These are phyloP conservation scores for Aspergillus puulaauensis DNA, from an alignment of 2,329 filamentous ascomycete species.

Conservation along the genomic window DNA sequence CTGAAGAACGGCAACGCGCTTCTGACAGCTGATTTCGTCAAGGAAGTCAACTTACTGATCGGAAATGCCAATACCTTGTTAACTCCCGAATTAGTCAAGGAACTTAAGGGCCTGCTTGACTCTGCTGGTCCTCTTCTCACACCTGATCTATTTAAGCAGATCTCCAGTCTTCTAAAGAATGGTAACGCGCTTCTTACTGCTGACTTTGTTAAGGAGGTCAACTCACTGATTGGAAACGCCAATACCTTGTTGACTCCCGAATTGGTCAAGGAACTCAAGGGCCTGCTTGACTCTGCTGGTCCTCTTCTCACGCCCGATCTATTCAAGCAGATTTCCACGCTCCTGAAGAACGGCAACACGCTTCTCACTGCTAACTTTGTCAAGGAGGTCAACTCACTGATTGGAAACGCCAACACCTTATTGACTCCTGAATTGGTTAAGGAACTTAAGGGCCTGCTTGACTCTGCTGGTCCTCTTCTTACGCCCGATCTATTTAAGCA, in stretches of 20 bases:
- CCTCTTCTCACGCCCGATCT: constrained; percentile 21
- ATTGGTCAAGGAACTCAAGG: constrained; percentile 25
- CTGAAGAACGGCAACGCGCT: constrained; percentile 29
- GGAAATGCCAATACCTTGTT: constrained; percentile 19
- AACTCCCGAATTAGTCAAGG: constrained; percentile 22
- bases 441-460: constrained; percentile 25
- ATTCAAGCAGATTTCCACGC: constrained; percentile 30
- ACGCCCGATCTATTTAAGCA: constrained; percentile 19
- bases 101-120: constrained; percentile 24
- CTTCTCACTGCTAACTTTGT: constrained; percentile 27
- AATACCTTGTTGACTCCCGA: constrained; percentile 26
- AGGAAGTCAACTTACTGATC: constrained; percentile 20
- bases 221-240: constrained; percentile 28
- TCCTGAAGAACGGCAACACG: constrained; percentile 29
- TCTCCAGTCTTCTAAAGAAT: constrained; percentile 17
- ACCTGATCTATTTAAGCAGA: constrained; percentile 16
- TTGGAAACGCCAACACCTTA: constrained; percentile 26
- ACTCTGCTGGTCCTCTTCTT: constrained; percentile 15
- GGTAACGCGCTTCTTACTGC: constrained; percentile 21
- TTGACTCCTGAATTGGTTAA: constrained; percentile 20
- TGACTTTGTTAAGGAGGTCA: constrained; percentile 29
- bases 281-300: constrained; percentile 19
- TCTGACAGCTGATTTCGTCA: constrained; percentile 25
- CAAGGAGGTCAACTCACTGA: constrained; percentile 26
- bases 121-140: constrained; percentile 17